Evolutionary conservation across 768 basidiomycete species (phyloP).

Genomic region (Gloeophyllum trabeum): DNA sequence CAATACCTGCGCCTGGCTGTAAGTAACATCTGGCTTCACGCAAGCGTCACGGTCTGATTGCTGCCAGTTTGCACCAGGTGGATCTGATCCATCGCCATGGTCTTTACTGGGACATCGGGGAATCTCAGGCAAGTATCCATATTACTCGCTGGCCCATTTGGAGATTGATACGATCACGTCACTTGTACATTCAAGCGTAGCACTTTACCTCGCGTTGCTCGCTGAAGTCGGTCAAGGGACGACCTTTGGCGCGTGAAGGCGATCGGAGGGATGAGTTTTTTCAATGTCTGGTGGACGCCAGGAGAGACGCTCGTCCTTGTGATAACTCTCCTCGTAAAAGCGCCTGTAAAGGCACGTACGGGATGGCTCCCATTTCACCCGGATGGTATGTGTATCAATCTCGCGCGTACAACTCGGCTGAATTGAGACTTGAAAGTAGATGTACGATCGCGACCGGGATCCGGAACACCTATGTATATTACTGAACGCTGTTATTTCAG

Average conservation of each 20-base stretch:
- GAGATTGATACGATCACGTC: not conserved
- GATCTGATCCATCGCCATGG: constrained; percentile 51
- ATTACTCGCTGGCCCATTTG: not conserved
- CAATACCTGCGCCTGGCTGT: constrained; percentile 43
- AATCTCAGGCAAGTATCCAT: constrained; percentile 32
- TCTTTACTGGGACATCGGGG: constrained; percentile 49
- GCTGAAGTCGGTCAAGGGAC: constrained; percentile 39
- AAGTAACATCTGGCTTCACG: constrained; percentile 9
- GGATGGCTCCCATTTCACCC: no score
- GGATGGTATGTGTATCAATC: not conserved
- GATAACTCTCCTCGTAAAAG: constrained; percentile 43
- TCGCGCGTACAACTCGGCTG: constrained; percentile 31
- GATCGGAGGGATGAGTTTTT: constrained; percentile 41
- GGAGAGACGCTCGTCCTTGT: constrained; percentile 46
- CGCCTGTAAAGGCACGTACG: constrained; percentile 35
- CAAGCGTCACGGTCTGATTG: no score
- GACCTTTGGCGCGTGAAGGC: no score
- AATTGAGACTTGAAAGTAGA: constrained; percentile 45
- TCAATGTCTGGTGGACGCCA: constrained; percentile 52
- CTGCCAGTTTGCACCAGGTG: constrained; percentile 40
- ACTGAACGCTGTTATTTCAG: no score
- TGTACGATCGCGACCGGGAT: no score
- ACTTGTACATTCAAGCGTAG: constrained; percentile 22
- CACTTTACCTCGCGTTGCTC: constrained; percentile 42
- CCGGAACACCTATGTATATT: no score